Base-by-base conservation (phyloP, 495 filamentous ascomycete genomes). In the Penicillium argentinense region DNA sequence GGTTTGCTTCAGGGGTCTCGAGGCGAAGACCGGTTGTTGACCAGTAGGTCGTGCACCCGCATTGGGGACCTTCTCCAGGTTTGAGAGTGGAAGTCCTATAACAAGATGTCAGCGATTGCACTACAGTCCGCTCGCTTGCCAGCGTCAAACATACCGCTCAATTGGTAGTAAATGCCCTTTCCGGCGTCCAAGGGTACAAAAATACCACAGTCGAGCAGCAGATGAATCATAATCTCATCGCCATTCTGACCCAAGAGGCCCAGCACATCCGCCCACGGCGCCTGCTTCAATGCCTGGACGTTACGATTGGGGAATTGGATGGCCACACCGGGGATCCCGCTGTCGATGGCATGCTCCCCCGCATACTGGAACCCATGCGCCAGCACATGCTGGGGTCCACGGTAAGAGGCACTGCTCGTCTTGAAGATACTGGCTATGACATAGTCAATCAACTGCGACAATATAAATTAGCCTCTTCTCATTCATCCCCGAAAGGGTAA, bases 171-270 rank as follows among this genome's bases (percentile, higher is more conserved):
- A 50, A 87, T 86, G 16, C 81, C 73, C 37, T 68, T 71, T 9
- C 75, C 74, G 6, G 69, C 69, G 47, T 82, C 70, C 3, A 95
- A 64, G n/a, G 75, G 61, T 16, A 74, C 53, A 58, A 95, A 98
- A 3, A 97, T 70, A 6, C 85, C 87, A 60, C 86, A 89, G 51
- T 93, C 79, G 3, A 95, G 59, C 14, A 97, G 59, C 22, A 97
- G 65, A 51, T 84, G 77, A 39, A 90, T 74, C 85, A 98, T 95
- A 54, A 90, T 83, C 11, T 78, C 78, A 42, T 96, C 87, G 2
- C 91, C 90, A 50, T 83, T 81, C 48, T 78, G 79, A 0, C 88
- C 89, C 30, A 98, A 66, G 9, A 96, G 67, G 24, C 68, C 65
- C 4, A 91, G 75, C 9, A 93, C 60, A 21, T 84, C 76, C 18